Base-by-base conservation (phyloP, 2,329 filamentous ascomycete genomes). In the Fonsecaea multimorphosa region DNA sequence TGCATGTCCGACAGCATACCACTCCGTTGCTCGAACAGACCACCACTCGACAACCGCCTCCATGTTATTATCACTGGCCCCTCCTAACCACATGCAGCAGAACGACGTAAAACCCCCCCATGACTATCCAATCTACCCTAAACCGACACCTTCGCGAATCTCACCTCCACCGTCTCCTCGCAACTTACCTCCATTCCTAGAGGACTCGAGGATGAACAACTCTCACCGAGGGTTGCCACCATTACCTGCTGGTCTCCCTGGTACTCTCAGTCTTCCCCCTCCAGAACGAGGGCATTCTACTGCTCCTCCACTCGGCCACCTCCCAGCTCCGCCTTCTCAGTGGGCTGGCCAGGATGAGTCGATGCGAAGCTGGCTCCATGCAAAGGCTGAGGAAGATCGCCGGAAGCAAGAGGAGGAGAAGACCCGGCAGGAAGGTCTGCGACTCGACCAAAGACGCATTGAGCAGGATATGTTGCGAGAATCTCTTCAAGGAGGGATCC, bases 341-440 rank as follows among this genome's bases (percentile, higher is more conserved):
- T 90, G 88, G 85, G 86, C 89, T 73, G 85, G 84, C 55, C 82
- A 85, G 36, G 89, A 91, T 73, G 89, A 92, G 40, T 85, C 87
- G 2, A 90, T 91, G 87, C 87, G 85, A 68, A 85, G 83, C 61
- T 93, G 90, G 90, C 80, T 92, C 24, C 78, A 85, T 61, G 87
- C 90, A 60, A 91, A 89, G 76, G 82, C 86, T 0, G 91, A 93
- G 76, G 90, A 93, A 74, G 90, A 93, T 73, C 87, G 84, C 74
- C 84, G 87, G 67, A 88, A 81, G 74, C 90, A 92, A 77, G 90
- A 93, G 77, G 89, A 92, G 77, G 89, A 92, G 77, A 89, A 84
- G 73, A 85, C 83, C 7, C 78, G 79, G 34, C 84, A 86, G 72
- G 91, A 92, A 76, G 80, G 81, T 34, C 78, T 91, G 51, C 87